These are phyloP conservation scores for Citeromyces hawaiiensis DNA, from an alignment of 1,139 yeast species.

Conservation along the genomic window DNA sequence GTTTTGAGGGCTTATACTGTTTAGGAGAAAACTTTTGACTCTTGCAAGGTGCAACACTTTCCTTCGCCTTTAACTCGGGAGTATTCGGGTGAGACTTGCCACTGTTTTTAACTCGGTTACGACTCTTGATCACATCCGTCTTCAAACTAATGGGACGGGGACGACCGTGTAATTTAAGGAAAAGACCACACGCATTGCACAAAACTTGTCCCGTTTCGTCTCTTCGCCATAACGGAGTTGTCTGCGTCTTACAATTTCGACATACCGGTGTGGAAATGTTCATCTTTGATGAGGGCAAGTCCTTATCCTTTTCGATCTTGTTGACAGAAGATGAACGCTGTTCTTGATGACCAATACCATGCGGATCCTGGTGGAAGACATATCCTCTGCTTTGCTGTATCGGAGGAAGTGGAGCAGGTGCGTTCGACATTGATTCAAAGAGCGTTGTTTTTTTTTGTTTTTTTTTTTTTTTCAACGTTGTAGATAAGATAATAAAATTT, in stretches of 20 bases:
- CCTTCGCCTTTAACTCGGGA: conserved; percentile 19
- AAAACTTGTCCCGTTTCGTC: conserved; percentile 88
- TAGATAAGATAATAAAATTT: not conserved
- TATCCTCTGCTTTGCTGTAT: not conserved
- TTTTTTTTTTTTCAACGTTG: not conserved
- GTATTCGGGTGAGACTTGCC: conserved; percentile 16
- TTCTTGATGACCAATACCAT: not conserved
- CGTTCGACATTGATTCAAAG: not conserved
- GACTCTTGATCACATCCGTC: conserved; percentile 82
- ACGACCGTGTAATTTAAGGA: conserved; percentile 80
- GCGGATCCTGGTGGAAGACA: not conserved
- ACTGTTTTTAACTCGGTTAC: conserved; percentile 57
- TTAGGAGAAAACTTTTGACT: conserved; percentile 18
- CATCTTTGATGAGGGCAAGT: conserved; percentile 21
- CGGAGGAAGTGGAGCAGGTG: not conserved
- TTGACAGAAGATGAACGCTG: not conserved
- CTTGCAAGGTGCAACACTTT: conserved; percentile 7
- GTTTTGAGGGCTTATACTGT: conserved; percentile 17
- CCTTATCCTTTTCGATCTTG: not conserved
- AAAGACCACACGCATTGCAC: conserved; percentile 92
- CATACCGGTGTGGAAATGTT: conserved; percentile 61
- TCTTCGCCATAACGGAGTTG: conserved; percentile 91
- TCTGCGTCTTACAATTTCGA: conserved; percentile 82
- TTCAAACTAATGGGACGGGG: conserved; percentile 85
- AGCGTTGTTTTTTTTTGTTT: not conserved